These are phyloP conservation scores for Sphaceloma murrayae DNA, from an alignment of 2,329 filamentous ascomycete genomes.

Conservation along the genomic window DNA sequence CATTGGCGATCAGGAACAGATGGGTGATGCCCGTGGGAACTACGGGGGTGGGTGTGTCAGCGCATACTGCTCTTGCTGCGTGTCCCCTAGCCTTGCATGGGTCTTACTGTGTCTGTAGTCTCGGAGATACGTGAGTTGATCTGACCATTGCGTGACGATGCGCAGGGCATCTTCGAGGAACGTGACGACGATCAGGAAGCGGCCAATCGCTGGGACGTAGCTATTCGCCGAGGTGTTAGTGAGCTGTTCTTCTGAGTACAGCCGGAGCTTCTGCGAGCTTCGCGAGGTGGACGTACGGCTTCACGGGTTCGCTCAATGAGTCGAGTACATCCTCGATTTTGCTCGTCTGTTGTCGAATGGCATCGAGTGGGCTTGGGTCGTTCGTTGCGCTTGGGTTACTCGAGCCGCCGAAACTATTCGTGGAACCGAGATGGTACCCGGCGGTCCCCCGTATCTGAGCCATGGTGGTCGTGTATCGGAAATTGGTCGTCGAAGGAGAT, in stretches of 20 bases:
- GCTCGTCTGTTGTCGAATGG: slow-evolving; percentile 88
- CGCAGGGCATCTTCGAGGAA: slow-evolving; percentile 94
- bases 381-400: slow-evolving; percentile 50
- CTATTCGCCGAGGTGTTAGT: slow-evolving; percentile 45
- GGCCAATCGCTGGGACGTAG: slow-evolving; percentile 87
- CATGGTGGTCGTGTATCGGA: slow-evolving; percentile 32
- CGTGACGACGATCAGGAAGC: slow-evolving; percentile 95
- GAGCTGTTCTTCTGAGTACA: no score
- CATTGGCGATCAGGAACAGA: slow-evolving; percentile 82
- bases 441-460: slow-evolving; percentile 55
- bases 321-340: slow-evolving; percentile 96
- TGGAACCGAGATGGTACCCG: slow-evolving; percentile 72
- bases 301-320: slow-evolving; percentile 76
- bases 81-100: slow-evolving; percentile 27
- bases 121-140: slow-evolving; percentile 86
- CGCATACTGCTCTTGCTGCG: slow-evolving; percentile 2
- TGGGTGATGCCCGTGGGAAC: slow-evolving; percentile 85
- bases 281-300: slow-evolving; percentile 58
- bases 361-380: slow-evolving; percentile 71
- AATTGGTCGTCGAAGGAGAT: no score
- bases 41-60: slow-evolving; percentile 33
- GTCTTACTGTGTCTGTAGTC: slow-evolving; percentile 85
- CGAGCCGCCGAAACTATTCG: slow-evolving; percentile 47
- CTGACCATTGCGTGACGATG: slow-evolving; percentile 94
- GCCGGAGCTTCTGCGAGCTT: slow-evolving; percentile 24